Percentiles rank a stretch among this genome's conserved stretches.
phyloP scores from a whole-genome alignment of 2,329 filamentous ascomycete genomes.

The Bisporella sp. region DNA sequence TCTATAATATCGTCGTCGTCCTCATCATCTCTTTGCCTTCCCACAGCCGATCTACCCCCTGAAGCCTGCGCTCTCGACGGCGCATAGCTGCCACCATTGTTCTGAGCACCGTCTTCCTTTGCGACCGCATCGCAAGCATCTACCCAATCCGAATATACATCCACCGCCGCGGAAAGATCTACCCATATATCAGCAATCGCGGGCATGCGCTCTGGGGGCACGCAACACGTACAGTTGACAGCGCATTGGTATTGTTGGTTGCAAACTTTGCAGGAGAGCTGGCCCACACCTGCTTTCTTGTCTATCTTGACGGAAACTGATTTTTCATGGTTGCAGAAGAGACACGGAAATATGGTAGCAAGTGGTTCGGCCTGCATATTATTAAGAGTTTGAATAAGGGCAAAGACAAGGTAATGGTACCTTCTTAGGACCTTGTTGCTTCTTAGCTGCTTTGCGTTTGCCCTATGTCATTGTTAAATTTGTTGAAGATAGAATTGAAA shows the following conservation, averaged over 20 bases:
- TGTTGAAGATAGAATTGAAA: not conserved
- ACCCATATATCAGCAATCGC: conserved; percentile 8
- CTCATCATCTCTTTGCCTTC: conserved; percentile 18
- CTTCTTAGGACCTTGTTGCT: conserved; percentile 77
- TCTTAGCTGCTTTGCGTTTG: conserved; percentile 84
- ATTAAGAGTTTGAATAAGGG: not conserved
- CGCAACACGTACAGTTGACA: conserved; percentile 64
- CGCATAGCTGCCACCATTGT: conserved; percentile 18
- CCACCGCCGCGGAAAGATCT: conserved; percentile 87
- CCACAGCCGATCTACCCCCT: conserved; percentile 11
- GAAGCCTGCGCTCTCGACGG: conserved; percentile 15
- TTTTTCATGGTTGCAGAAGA: conserved; percentile 98
- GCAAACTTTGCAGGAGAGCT: conserved; percentile 85
- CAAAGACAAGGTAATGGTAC: conserved; percentile 38
- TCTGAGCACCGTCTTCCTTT: conserved; percentile 45
- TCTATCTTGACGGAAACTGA: conserved; percentile 87
- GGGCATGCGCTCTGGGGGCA: not conserved
- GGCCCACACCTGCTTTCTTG: conserved; percentile 83
- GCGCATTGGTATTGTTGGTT: conserved; percentile 88
- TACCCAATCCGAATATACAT: conserved; percentile 98
- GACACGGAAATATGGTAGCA: conserved; percentile 82
- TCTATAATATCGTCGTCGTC: conserved; percentile 28
- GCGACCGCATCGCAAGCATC: conserved; percentile 79
- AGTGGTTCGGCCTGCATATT: conserved; percentile 58
- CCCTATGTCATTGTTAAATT: conserved; percentile 48